Evolutionary conservation across 495 filamentous ascomycete species (phyloP).

Genomic region (Penicillium bialowiezense): DNA sequence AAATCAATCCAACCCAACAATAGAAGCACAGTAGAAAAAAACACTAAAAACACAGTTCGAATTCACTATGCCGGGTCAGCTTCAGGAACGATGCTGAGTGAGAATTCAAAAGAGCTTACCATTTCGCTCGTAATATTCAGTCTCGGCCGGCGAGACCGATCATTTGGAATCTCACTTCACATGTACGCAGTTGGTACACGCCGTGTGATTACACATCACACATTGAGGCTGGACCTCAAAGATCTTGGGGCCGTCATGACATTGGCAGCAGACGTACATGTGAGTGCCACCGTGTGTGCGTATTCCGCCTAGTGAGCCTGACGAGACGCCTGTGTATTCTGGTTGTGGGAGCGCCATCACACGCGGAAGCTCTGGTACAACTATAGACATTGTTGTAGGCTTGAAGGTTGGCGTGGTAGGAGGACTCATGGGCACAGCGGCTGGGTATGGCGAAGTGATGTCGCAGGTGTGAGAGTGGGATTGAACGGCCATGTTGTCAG

Average conservation of each 20-base stretch:
- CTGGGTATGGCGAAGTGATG: conserved; percentile 18
- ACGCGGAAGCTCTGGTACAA: conserved; percentile 7
- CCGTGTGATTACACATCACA: conserved; percentile 29
- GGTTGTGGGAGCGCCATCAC: conserved; percentile 10
- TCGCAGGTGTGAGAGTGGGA: conserved; percentile 12
- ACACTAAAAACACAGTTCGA: too few relatives aligned
- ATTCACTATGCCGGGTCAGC: conserved; percentile 3
- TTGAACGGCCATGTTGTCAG: background rate
- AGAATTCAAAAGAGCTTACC: conserved; percentile 1
- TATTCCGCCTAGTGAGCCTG: background rate
- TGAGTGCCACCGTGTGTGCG: conserved; percentile 7
- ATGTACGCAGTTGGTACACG: conserved; percentile 27
- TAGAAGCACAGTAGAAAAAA: background rate
- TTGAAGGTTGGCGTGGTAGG: conserved; percentile 3
- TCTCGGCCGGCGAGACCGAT: background rate
- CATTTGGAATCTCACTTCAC: conserved; percentile 26
- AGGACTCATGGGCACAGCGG: conserved; percentile 6
- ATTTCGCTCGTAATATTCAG: background rate
- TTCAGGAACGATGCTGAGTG: conserved; percentile 5
- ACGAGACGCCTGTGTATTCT: background rate
- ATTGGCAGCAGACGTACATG: conserved; percentile 42
- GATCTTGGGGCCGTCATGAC: conserved; percentile 40
- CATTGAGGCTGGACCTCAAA: conserved; percentile 34
- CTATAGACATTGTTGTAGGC: conserved; percentile 6
- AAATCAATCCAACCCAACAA: background rate